Evolutionary conservation across 306 rosid species (phyloP), one percentile per base, ranked within the genome.

Genomic region (Glycine soja): DNA sequence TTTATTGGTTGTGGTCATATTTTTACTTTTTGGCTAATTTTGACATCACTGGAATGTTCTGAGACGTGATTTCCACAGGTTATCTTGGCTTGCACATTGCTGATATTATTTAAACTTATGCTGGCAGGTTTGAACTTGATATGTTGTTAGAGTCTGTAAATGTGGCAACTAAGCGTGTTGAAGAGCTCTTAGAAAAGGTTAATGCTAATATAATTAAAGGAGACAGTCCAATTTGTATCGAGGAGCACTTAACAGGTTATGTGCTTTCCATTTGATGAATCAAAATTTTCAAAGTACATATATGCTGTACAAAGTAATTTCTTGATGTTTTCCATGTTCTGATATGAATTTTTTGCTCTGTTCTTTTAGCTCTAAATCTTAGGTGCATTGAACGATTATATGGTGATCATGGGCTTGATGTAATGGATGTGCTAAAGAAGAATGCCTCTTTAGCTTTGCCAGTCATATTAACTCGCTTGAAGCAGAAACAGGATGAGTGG

Each of bases 371-470:
- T 67, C 83, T 93, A 84, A 91, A 95, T 85, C 88, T 90, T 62
- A 90, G 98, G 88, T 96, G 98, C 85, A 86, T 96, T 62, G 99
- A 96, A 84, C 89, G 99, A 38, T 83, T 96, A 58, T 96, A 96
- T 84, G 98, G 99, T 83, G 99, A 96, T 88, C 99, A 96, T 45
- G 99, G 98, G 84, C 97, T 96, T 75, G 99, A 96, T 90, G 99
- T 91, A 82, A 90, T 96, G 97, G 97, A 96, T 74, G 94, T 91
- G 86, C 83, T 96, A 61, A 92, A 83, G 86, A 96, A 92, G 92
- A 93, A 92, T 86, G 90, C 92, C 4, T 53, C 92, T 77, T 86
- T 92, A 82, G 92, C 93, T 81, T 90, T 95, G 90, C 97, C 97
- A 62, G 94, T 93, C 78, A 92, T 93, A 85, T 81, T 96, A 81